phyloP scores from a whole-genome alignment of 108 stramenopile genomes.

The Seminavis robusta region DNA sequence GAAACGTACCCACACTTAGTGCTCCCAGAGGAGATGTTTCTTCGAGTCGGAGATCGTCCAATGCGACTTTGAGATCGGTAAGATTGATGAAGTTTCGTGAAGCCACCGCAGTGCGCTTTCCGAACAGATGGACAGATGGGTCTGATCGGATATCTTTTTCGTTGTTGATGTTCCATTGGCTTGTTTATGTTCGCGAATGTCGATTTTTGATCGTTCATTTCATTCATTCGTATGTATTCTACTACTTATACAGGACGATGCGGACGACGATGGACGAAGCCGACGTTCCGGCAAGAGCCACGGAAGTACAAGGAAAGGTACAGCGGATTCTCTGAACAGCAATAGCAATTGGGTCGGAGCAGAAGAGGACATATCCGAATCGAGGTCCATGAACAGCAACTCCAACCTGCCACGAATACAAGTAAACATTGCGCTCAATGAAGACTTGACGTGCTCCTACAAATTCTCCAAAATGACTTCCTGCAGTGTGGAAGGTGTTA shows the following conservation, averaged over 20 bases:
- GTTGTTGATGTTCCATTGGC: no score
- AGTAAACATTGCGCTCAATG: constrained; percentile 73
- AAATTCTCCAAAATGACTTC: constrained; percentile 69
- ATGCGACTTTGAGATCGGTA: no score
- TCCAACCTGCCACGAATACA: constrained; percentile 12
- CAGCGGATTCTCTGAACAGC: not conserved
- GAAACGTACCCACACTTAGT: no score
- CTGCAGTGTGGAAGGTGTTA: constrained; percentile 71
- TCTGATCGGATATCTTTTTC: no score
- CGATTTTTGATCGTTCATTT: no score
- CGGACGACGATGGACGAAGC: not conserved
- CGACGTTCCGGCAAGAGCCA: not conserved
- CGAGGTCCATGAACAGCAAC: constrained; percentile 3
- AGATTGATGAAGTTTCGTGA: no score
- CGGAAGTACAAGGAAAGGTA: not conserved
- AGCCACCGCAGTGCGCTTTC: no score
- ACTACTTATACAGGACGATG: not conserved
- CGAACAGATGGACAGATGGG: no score
- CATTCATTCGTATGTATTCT: not conserved
- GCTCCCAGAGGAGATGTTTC: no score
- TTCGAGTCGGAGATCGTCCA: no score
- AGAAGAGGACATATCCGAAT: not conserved
- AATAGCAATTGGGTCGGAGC: not conserved
- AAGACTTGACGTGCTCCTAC: constrained; percentile 86
- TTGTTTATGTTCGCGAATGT: no score